Evolutionary conservation across 108 stramenopile species (phyloP).

Genomic region (Pseudonitzschia multiseries): DNA sequence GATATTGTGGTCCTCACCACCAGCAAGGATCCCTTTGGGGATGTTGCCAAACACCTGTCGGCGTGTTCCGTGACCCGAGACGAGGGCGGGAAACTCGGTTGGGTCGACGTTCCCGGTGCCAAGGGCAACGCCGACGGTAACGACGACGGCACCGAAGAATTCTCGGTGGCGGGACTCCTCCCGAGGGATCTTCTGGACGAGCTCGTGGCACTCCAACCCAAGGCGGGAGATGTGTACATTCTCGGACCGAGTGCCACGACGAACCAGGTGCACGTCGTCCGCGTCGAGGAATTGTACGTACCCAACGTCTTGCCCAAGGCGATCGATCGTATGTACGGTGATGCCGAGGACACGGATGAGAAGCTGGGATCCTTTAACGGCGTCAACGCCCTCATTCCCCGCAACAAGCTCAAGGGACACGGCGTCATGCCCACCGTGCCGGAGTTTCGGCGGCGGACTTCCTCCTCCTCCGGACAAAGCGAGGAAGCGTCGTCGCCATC

Average conservation of each 20-base stretch:
- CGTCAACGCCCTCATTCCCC: slow-evolving; percentile 31
- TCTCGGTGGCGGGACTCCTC: slow-evolving; percentile 23
- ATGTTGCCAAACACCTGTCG: slow-evolving; percentile 56
- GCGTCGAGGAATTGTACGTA: slow-evolving; percentile 69
- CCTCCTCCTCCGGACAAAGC: too few species aligned
- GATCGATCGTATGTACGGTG: background rate
- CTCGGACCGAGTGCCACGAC: slow-evolving; percentile 36
- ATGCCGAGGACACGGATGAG: background rate
- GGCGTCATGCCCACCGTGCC: slow-evolving; percentile 37
- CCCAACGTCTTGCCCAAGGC: slow-evolving; percentile 10
- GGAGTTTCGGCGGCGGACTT: background rate
- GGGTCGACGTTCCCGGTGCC: slow-evolving; percentile 53
- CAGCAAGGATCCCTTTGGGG: slow-evolving; percentile 57
- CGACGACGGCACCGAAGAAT: slow-evolving; percentile 22
- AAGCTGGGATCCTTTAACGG: slow-evolving; percentile 37
- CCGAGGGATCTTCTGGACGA: slow-evolving; percentile 48
- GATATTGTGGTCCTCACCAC: slow-evolving; percentile 17
- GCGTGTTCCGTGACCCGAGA: slow-evolving; percentile 57
- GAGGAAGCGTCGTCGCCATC: background rate
- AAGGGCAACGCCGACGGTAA: slow-evolving; percentile 2
- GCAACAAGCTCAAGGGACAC: slow-evolving; percentile 45
- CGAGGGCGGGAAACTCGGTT: slow-evolving; percentile 72
- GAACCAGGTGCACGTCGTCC: slow-evolving; percentile 54
- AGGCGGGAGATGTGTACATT: slow-evolving; percentile 64
- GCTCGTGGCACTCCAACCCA: slow-evolving; percentile 53